A percentile compares a stretch with the other conserved stretches of the same genome.
Conservation (phyloP, 129 eudicot genomes). For the Pseudognaphalium luteoalbum region DNA sequence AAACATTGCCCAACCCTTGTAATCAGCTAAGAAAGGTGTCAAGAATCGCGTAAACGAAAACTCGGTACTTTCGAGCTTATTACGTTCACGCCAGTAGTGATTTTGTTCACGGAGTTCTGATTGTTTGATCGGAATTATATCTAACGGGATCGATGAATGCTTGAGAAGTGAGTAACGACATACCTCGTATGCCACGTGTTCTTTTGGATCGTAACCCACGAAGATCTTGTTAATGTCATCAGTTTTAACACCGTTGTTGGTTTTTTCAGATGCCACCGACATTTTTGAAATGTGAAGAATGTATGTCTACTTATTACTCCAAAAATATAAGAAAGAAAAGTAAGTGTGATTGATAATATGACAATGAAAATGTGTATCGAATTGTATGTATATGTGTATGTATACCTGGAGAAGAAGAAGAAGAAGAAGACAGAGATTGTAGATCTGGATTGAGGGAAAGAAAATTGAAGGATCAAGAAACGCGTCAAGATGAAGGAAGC, state of each 20-base stretch:
- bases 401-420: constrained; percentile 15
- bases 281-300: constrained; percentile 14
- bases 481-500: constrained; percentile 20
- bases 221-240: constrained; percentile 45
- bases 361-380: background rate
- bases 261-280: constrained; percentile 28
- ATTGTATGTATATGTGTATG: background rate
- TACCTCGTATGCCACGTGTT: constrained; percentile 81
- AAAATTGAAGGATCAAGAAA: constrained; percentile 23
- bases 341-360: background rate
- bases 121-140: constrained; percentile 76
- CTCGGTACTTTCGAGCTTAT: constrained; percentile 84
- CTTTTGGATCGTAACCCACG: constrained; percentile 82
- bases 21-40: constrained; percentile 71
- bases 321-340: background rate
- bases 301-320: background rate
- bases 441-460: constrained; percentile 36
- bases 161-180: constrained; percentile 70
- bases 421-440: constrained; percentile 6
- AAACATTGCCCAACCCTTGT: constrained; percentile 92
- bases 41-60: constrained; percentile 76
- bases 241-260: constrained; percentile 18
- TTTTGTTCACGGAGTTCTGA: constrained; percentile 59
- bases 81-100: constrained; percentile 78
- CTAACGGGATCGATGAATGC: constrained; percentile 73